These are phyloP conservation scores for Fragosphaeria purpurea DNA, from an alignment of 2,329 filamentous ascomycete genomes.

Conservation along the genomic window DNA sequence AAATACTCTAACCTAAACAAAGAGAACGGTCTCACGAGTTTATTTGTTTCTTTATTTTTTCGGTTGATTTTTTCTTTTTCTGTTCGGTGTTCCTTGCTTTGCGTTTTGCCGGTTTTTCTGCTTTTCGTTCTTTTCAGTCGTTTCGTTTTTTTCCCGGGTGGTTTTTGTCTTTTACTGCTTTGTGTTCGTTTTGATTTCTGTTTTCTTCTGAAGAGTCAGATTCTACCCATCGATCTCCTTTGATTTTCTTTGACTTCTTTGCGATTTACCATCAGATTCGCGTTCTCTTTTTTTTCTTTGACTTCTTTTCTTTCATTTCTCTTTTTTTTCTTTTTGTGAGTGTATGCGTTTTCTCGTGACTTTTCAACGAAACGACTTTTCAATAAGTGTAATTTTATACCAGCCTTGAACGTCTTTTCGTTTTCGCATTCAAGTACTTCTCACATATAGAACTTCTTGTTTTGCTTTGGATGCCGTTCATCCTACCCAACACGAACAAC, in stretches of 20 bases:
- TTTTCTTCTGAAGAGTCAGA: no score
- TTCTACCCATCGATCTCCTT: not conserved
- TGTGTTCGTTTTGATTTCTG: no score
- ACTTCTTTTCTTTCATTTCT: not conserved
- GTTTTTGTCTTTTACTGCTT: not conserved
- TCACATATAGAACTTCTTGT: no score
- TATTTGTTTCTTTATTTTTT: no score
- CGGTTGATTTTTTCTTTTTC: not conserved
- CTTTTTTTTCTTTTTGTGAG: not conserved
- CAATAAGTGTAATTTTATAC: no score
- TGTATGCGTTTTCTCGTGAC: not conserved
- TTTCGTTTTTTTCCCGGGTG: not conserved
- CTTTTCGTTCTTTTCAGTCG: not conserved
- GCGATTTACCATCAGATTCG: no score
- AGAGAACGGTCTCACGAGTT: no score
- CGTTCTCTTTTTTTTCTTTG: not conserved
- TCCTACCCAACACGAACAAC: no score
- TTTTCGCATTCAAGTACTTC: no score
- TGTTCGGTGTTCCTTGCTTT: not conserved
- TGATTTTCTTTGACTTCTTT: not conserved
- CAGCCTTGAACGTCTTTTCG: no score
- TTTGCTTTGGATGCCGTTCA: no score
- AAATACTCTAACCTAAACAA: no score
- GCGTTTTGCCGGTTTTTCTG: not conserved
- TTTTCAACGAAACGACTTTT: not conserved